Evolutionary conservation across 75 land plant genomes (phyloP), one percentile per base, ranked within the genome.

Genomic region (Pseudotsuga menziesii): DNA sequence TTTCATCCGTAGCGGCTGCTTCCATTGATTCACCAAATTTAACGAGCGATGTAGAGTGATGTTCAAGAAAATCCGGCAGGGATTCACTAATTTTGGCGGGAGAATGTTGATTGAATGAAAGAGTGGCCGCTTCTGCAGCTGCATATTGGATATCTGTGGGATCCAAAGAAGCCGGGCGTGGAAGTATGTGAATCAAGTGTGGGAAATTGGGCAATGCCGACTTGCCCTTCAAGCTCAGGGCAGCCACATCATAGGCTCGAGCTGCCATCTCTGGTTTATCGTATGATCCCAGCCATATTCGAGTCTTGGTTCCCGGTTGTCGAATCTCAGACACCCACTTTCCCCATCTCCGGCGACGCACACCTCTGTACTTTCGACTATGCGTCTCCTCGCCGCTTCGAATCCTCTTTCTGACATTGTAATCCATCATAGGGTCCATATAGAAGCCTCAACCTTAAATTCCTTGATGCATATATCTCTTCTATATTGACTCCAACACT

Each of bases 281-380:
- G 22, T 78, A 81, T 12, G 83, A 81, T 9, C 83, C 83, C 7
- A 81, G 55, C 83, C 83, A 81, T 25, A 82, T 32, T 56, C 61
- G 55, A 0, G 54, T 58, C 23, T 36, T 81, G 0, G 61, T 81
- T 25, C 82, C 55, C 0, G 83, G 83, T 7, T 55, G 55, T 23
- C 83, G 13, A n/a, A 81, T 81, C 83, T 81, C 83, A 41, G 83
- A 81, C 23, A 81, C 83, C 83, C 83, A 81, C 16, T 80, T 81
- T 0, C 78, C 78, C 35, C 78, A 63, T 2, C 67, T 62, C 60
- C 84, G 61, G n/a, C 62, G 20, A 25, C 82, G 20, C 60, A 81
- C 82, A 15, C 82, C 82, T 35, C 41, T 77, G 61, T 79, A 79
- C 4, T 20, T 26, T 3, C 60, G 54, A 39, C 61, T 58, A 2